A percentile compares a stretch with the other conserved stretches of the same genome.
These are phyloP conservation scores for Petrea volubilis DNA, from an alignment of 257 asterid genomes.

Conservation along the genomic window DNA sequence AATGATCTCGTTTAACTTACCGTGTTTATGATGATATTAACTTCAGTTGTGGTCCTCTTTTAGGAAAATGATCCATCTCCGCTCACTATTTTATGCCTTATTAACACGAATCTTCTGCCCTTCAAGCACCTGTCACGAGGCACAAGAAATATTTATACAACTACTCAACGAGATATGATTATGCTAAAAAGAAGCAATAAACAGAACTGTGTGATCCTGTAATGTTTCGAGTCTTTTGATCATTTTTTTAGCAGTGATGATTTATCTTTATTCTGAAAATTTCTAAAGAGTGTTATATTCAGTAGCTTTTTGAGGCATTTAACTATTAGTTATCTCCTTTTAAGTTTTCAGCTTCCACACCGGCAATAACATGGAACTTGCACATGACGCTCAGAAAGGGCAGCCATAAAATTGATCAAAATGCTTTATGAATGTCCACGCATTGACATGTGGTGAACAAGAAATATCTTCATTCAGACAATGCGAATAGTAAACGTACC, in stretches of 20 bases:
- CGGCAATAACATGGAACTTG: no score
- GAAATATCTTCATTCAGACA: background rate
- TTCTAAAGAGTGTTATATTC: no score
- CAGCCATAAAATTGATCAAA: no score
- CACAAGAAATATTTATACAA: background rate
- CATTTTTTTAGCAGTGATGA: no score
- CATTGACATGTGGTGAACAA: background rate
- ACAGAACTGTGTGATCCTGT: background rate
- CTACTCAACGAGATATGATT: background rate
- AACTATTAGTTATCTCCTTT: background rate
- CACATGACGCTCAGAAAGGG: background rate
- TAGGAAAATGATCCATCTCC: background rate
- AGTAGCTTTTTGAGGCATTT: constrained; percentile 5
- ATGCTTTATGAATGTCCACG: background rate
- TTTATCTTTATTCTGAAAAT: no score
- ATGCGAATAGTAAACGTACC: constrained; percentile 28
- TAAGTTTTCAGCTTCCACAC: no score
- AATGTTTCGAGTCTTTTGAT: no score
- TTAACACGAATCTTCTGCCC: constrained; percentile 93
- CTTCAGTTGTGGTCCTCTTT: background rate
- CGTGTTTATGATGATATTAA: background rate
- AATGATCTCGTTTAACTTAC: background rate
- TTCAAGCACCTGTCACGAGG: constrained; percentile 70
- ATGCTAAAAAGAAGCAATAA: background rate
- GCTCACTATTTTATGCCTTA: constrained; percentile 51